A percentile compares a stretch with the other conserved stretches of the same genome.
phyloP scores from a whole-genome alignment of 805 yeast genomes.

The Starmerella powellii region DNA sequence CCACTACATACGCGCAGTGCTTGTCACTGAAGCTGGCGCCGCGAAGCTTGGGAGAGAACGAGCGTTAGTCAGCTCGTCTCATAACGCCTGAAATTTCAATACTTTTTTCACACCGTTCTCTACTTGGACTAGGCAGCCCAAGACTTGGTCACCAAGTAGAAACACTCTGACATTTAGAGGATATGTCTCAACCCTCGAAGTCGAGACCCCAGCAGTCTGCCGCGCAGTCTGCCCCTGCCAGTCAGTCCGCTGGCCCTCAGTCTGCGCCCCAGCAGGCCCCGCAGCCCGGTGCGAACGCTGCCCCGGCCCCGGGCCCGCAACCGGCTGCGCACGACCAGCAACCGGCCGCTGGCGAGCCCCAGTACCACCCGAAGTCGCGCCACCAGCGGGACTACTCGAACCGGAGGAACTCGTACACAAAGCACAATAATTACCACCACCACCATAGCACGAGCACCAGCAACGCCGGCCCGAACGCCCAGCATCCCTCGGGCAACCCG shows the following conservation, averaged over 20 bases:
- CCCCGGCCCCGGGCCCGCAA: neutral
- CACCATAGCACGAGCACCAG: neutral
- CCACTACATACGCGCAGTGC: too few species aligned
- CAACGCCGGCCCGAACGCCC: neutral
- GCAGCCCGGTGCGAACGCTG: neutral
- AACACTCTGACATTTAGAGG: neutral
- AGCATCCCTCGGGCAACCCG: neutral
- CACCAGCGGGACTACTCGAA: neutral
- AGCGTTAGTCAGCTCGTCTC: neutral
- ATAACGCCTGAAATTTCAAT: conserved; percentile 11
- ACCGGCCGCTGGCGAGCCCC: neutral
- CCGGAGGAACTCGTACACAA: conserved; percentile 3
- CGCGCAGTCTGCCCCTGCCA: neutral
- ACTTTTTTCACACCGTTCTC: conserved; percentile 11
- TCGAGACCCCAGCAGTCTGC: conserved; percentile 1
- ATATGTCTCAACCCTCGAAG: conserved; percentile 3
- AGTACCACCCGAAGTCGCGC: neutral
- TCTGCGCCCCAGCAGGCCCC: neutral
- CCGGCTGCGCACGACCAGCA: too few species aligned
- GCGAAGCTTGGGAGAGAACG: too few species aligned
- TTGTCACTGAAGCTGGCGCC: too few species aligned
- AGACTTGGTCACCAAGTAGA: conserved; percentile 9
- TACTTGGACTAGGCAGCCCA: conserved; percentile 8
- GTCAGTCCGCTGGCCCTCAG: neutral
- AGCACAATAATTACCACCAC: conserved; percentile 3